Evolutionary conservation across 2,329 filamentous ascomycete species (phyloP).

Genomic region (Pseudocercospora fijiensis): DNA sequence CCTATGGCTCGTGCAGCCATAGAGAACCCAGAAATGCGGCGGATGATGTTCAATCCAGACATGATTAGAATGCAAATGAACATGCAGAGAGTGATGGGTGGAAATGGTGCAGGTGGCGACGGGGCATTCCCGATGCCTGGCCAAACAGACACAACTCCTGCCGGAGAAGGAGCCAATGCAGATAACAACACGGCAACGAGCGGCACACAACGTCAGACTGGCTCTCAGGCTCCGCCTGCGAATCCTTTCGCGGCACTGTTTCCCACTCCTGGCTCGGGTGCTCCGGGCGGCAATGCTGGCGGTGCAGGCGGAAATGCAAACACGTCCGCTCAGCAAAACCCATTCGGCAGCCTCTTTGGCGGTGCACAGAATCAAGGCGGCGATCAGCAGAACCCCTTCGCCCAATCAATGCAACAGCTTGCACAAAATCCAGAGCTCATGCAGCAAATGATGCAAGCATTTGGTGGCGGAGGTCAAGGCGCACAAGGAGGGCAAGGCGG

Average conservation of each 20-base stretch:
- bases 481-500: constrained; percentile 36
- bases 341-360: constrained; percentile 66
- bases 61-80: constrained; percentile 78
- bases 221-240: constrained; percentile 44
- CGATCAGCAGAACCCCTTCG: constrained; percentile 48
- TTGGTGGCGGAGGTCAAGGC: constrained; percentile 52
- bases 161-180: constrained; percentile 29
- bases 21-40: constrained; percentile 80
- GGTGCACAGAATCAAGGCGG: constrained; percentile 24
- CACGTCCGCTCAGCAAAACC: constrained; percentile 53
- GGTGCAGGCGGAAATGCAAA: constrained; percentile 35
- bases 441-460: constrained; percentile 54
- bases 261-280: constrained; percentile 39
- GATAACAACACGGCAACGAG: constrained; percentile 21
- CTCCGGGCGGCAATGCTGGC: constrained; percentile 21
- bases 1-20: constrained; percentile 86
- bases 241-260: constrained; percentile 66
- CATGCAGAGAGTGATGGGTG: constrained; percentile 68
- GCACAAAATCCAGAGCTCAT: constrained; percentile 61
- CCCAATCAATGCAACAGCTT: constrained; percentile 46
- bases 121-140: constrained; percentile 83
- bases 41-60: constrained; percentile 90
- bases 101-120: constrained; percentile 50
- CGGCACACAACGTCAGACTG: constrained; percentile 31
- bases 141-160: constrained; percentile 78